Evolutionary conservation across 768 basidiomycete species (phyloP).

Genomic region (Podaxis rugospora): DNA sequence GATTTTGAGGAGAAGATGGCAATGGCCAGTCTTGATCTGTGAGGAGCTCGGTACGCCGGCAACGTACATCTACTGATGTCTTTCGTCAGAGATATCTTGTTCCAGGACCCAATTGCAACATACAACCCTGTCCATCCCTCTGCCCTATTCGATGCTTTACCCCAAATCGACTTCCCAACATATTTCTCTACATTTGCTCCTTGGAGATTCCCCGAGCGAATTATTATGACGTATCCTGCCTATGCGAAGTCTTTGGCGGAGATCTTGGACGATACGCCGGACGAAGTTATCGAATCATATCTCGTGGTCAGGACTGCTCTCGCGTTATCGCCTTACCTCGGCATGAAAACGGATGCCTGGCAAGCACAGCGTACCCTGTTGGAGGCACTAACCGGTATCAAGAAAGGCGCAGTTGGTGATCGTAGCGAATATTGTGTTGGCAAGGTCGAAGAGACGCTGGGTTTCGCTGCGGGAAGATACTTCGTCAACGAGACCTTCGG

Average conservation of each 20-base stretch:
- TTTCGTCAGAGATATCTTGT: conserved; percentile 51
- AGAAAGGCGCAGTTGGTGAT: conserved; percentile 81
- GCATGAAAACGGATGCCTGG: conserved; percentile 74
- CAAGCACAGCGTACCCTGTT: conserved; percentile 64
- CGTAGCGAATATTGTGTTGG: conserved; percentile 81
- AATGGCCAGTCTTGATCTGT: conserved; percentile 76
- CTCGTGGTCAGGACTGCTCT: conserved; percentile 76
- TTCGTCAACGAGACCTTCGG: conserved; percentile 85
- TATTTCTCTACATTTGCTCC: conserved; percentile 87
- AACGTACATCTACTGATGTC: background rate
- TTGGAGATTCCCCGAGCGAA: conserved; percentile 64
- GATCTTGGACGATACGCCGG: conserved; percentile 62
- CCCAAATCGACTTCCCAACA: conserved; percentile 76
- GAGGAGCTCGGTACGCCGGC: conserved; percentile 20
- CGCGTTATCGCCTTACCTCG: conserved; percentile 64
- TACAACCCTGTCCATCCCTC: conserved; percentile 81
- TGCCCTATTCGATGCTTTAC: conserved; percentile 63
- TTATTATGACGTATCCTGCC: conserved; percentile 80
- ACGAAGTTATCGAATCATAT: conserved; percentile 82
- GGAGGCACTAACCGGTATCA: conserved; percentile 77
- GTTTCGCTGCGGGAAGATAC: conserved; percentile 87
- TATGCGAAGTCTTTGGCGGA: conserved; percentile 65
- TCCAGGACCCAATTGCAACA: conserved; percentile 77
- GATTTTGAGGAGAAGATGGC: conserved; percentile 77
- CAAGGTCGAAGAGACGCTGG: conserved; percentile 66